These are phyloP conservation scores for Phytophthora hibernalis DNA, from an alignment of 352 stramenopile genomes.

Conservation along the genomic window DNA sequence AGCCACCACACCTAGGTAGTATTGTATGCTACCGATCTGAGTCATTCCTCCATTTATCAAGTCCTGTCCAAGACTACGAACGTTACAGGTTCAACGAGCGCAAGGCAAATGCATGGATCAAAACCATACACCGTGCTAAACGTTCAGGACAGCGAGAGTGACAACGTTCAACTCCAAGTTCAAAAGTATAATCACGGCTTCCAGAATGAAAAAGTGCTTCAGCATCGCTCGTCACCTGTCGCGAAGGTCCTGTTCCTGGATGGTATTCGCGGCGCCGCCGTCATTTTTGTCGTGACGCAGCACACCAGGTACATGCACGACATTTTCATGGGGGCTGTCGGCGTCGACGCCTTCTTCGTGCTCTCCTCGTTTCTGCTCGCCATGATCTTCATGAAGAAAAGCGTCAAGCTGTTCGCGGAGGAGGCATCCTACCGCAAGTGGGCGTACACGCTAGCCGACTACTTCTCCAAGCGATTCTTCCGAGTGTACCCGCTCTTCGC, in stretches of 20 bases:
- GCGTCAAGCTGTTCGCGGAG: too few species aligned
- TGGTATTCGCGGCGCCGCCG: slow-evolving; percentile 7
- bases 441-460: too few species aligned
- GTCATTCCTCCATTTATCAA: slow-evolving; percentile 9
- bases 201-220: background rate
- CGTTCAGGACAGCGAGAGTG: background rate
- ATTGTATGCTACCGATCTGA: too few species aligned
- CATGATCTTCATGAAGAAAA: too few species aligned
- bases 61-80: background rate
- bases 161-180: background rate
- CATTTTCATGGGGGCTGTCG: slow-evolving; percentile 9
- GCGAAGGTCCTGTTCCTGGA: slow-evolving; percentile 24
- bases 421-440: too few species aligned
- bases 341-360: too few species aligned
- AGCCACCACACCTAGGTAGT: too few species aligned
- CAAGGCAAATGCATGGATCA: background rate
- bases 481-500: too few species aligned
- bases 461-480: too few species aligned
- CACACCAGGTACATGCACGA: slow-evolving; percentile 15
- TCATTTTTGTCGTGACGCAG: slow-evolving; percentile 18
- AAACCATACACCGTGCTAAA: background rate
- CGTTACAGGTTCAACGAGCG: background rate
- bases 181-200: background rate
- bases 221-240: slow-evolving; percentile 3
- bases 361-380: too few species aligned